These are phyloP conservation scores for Nepenthes mirabilis DNA, from an alignment of 148 eudicot genomes.

Conservation along the genomic window DNA sequence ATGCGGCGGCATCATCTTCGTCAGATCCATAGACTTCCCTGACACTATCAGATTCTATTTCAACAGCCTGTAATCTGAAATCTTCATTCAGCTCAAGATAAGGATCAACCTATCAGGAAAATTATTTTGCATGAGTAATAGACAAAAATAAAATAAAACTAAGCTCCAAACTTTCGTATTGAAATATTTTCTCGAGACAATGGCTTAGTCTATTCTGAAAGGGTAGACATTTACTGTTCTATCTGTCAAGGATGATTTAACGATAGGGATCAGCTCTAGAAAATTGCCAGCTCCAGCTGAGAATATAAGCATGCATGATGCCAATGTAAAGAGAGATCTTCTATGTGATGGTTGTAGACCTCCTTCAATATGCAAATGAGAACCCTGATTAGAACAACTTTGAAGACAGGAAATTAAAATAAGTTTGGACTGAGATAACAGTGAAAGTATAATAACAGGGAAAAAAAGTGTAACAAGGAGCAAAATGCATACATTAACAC, in stretches of 20 bases:
- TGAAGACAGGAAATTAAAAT: not conserved
- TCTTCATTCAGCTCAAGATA: conserved; percentile 59
- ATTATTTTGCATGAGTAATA: not conserved
- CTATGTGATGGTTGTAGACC: conserved; percentile 59
- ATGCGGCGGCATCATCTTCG: conserved; percentile 61
- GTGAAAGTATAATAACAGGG: no score
- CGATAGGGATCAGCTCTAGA: conserved; percentile 55
- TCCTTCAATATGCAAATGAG: conserved; percentile 30
- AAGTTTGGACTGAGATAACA: no score
- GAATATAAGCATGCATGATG: conserved; percentile 70
- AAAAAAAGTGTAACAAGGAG: no score
- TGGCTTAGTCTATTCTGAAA: conserved; percentile 1
- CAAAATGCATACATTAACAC: no score
- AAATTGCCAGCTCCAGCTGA: conserved; percentile 70
- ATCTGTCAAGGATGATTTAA: conserved; percentile 59
- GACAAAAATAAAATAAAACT: not conserved
- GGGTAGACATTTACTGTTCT: conserved; percentile 33
- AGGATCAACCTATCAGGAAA: conserved; percentile 59
- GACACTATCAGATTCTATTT: conserved; percentile 10
- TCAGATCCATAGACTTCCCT: conserved; percentile 36
- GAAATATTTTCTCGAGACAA: not conserved
- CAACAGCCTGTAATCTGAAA: conserved; percentile 42
- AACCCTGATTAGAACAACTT: conserved; percentile 11
- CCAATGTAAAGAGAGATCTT: conserved; percentile 77
- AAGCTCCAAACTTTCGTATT: no score